Evolutionary conservation across 2,329 filamentous ascomycete species (phyloP), one percentile per base, ranked within the genome.

Genomic region (Calonectria montana): DNA sequence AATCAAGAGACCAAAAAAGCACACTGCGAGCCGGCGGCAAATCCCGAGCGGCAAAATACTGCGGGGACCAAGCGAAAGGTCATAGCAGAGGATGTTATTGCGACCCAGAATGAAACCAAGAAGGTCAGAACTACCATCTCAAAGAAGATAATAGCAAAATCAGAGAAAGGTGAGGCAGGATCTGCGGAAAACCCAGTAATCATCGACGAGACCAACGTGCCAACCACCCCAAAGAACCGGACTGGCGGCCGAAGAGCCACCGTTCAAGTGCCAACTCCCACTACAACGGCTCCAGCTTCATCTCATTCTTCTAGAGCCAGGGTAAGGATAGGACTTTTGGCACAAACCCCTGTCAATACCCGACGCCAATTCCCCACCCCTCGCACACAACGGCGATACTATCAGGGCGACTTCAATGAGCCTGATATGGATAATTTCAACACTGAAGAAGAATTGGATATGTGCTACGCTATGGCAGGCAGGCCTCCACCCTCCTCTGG

Each of bases 1-100:
- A 86, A 89, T 37, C 81, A 85, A n/a, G 88, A 88, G 74, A 83
- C 86, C 0, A 90, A 27, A 47, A 64, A 48, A 18, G 27, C 50
- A 27, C 45, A 48, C 2, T 15, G 1, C 10, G 45, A 48, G 23
- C 16, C 23, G n/a, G 21, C 13, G 12, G 10, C n/a, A 23, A 47
- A 47, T 9, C 1, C 43, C 16, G 43, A 47, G 43, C 16, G 25
- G 6, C 25, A 53, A 21, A 39, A 18, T 12, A 16, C n/a, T 39
- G 31, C n/a, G 16, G 21, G 53, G 8, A 23, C 53, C 21, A 59
- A 59, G 21, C 39, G 53, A 39, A 39, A 39, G 53, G 7, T 15
- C 31, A 39, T 25, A 27, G 31, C 18, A 39, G 53, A 59, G 3
- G n/a, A 23, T 25, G 21, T 8, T 4, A 13, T 59, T 23, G 31